Conservation (phyloP, 108 stramenopile genomes). For the Fragilariopsis cylindrus region DNA sequence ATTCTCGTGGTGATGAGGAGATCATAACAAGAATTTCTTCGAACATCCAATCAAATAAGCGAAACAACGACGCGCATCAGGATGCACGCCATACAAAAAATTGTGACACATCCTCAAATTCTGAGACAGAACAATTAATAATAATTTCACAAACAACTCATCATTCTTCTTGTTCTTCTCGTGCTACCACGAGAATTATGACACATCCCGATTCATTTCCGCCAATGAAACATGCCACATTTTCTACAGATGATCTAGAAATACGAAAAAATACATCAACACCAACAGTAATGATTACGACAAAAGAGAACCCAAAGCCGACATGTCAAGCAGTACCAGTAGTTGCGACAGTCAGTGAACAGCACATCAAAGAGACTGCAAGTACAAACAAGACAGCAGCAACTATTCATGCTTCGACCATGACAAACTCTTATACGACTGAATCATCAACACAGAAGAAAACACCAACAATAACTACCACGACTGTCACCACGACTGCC, state of each 20-base stretch:
- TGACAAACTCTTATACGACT: slow-evolving; percentile 8
- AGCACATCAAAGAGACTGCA: no score
- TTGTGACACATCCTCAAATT: background rate
- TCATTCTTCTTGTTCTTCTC: slow-evolving; percentile 5
- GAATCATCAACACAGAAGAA: background rate
- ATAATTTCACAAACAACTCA: background rate
- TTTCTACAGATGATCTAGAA: background rate
- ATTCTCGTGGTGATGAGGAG: no score
- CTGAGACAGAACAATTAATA: slow-evolving; percentile 1
- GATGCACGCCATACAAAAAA: background rate
- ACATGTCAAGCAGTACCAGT: no score
- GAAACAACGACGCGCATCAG: no score
- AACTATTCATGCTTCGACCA: background rate
- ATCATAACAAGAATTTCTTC: no score
- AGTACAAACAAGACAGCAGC: no score
- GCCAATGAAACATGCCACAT: slow-evolving; percentile 5
- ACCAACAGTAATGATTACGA: no score
- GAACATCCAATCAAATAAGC: no score
- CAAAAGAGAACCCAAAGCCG: no score
- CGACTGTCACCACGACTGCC: background rate
- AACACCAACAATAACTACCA: background rate
- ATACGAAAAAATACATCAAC: background rate
- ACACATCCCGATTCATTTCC: background rate
- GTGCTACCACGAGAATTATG: background rate
- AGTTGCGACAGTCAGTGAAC: no score